These are phyloP conservation scores for Thuidium tamariscinum DNA, from an alignment of 225 moss, liverwort and hornwort species.

Conservation along the genomic window DNA sequence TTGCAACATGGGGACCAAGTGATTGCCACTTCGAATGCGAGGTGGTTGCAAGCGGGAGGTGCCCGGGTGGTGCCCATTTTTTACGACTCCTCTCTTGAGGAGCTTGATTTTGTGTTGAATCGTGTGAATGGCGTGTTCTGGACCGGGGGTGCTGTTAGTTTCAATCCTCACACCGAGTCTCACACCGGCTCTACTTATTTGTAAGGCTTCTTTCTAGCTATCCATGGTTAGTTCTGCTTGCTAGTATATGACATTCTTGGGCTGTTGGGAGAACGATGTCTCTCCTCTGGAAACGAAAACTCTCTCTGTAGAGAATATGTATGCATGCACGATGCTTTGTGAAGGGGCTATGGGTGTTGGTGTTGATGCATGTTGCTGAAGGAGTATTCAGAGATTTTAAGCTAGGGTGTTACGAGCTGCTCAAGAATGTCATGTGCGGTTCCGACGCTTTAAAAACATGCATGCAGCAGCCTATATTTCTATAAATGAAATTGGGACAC, in stretches of 20 bases:
- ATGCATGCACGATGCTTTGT: not conserved
- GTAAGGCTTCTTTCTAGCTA: not conserved
- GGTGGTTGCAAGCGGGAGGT: slow-evolving; percentile 64
- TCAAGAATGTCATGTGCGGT: not conserved
- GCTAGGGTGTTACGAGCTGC: not conserved
- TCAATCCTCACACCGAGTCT: slow-evolving; percentile 32
- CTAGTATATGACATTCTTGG: not conserved
- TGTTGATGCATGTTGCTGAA: not conserved
- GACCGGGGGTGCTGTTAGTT: slow-evolving; percentile 51
- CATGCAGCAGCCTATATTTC: not conserved
- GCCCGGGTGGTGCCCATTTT: slow-evolving; percentile 57
- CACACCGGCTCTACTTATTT: slow-evolving; percentile 19
- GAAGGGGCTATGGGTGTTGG: not conserved
- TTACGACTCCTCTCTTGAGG: slow-evolving; percentile 33
- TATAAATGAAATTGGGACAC: too few species aligned
- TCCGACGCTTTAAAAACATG: not conserved
- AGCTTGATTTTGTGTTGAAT: slow-evolving; percentile 31
- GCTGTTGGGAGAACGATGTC: not conserved
- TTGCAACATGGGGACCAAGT: slow-evolving; percentile 26
- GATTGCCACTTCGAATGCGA: slow-evolving; percentile 59
- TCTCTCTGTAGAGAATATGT: not conserved
- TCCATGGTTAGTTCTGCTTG: not conserved
- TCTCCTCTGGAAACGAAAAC: not conserved
- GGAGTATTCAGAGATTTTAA: too few species aligned
- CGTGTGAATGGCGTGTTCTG: slow-evolving; percentile 61